phyloP scores from a whole-genome alignment of 148 eudicot genomes.

The Chenopodium berlandieri region DNA sequence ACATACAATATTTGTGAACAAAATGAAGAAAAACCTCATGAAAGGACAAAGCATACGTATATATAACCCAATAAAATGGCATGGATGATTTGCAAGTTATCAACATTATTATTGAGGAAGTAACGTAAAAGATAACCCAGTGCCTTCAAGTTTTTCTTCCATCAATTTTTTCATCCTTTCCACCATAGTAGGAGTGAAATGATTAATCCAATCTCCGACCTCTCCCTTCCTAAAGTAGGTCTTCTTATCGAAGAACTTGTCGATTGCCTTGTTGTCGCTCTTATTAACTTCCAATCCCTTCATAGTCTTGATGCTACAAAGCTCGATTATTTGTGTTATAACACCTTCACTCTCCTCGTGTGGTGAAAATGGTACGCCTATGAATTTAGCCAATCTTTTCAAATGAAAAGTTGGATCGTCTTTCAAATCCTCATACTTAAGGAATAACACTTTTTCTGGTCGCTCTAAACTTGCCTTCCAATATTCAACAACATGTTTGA shows the following conservation, averaged over 20 bases:
- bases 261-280: no score
- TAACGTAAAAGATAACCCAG: not conserved
- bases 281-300: not conserved
- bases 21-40: no score
- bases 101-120: not conserved
- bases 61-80: no score
- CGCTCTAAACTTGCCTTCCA: slow-evolving; percentile 4
- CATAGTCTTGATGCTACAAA: not conserved
- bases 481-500: not conserved
- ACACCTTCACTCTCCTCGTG: not conserved
- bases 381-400: not conserved
- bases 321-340: not conserved
- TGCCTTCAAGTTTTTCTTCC: not conserved
- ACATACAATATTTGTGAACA: no score
- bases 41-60: no score
- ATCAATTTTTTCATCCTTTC: slow-evolving; percentile 4
- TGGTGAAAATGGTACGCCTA: not conserved
- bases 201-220: not conserved
- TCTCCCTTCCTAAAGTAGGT: slow-evolving; percentile 1
- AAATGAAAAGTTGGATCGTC: not conserved
- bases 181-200: not conserved
- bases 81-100: no score
- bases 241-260: not conserved
- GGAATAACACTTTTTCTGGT: not conserved
- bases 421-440: not conserved